Percentiles rank a stretch among this genome's conserved stretches.
phyloP scores from a whole-genome alignment of 768 basidiomycete species.

The Collybiopsis confluens region DNA sequence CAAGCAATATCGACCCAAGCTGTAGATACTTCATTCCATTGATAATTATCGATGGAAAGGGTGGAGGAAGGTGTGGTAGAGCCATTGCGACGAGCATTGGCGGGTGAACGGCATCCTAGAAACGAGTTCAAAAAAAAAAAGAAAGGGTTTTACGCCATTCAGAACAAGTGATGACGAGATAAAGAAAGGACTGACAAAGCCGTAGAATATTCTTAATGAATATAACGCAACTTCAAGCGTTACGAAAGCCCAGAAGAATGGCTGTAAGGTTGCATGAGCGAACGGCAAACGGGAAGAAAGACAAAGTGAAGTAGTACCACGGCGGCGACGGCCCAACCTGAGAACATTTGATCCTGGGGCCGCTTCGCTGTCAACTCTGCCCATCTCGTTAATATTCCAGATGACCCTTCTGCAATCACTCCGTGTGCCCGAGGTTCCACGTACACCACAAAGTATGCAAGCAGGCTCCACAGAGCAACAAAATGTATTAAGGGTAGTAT shows the following conservation, averaged over 20 bases:
- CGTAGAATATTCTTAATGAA: slow-evolving; percentile 66
- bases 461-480: slow-evolving; percentile 55
- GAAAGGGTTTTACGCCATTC: background rate
- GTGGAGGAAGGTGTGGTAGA: slow-evolving; percentile 63
- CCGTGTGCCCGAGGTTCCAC: slow-evolving; percentile 53
- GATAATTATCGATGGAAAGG: slow-evolving; percentile 57
- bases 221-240: slow-evolving; percentile 70
- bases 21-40: slow-evolving; percentile 64
- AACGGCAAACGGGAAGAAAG: background rate
- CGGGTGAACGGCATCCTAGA: slow-evolving; percentile 54
- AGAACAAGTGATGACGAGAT: background rate
- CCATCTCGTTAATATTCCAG: slow-evolving; percentile 57
- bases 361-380: slow-evolving; percentile 43
- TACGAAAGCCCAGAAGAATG: slow-evolving; percentile 81
- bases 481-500: slow-evolving; percentile 65
- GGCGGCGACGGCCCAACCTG: slow-evolving; percentile 45
- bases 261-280: slow-evolving; percentile 34
- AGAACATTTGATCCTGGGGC: slow-evolving; percentile 21
- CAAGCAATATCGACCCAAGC: slow-evolving; percentile 62
- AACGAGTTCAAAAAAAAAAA: background rate
- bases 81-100: slow-evolving; percentile 56
- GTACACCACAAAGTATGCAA: slow-evolving; percentile 66
- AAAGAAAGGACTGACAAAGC: slow-evolving; percentile 46
- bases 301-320: slow-evolving; percentile 41
- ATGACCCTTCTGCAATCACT: slow-evolving; percentile 25